phyloP scores from a whole-genome alignment of 495 filamentous ascomycete genomes.

The Tuber borchii region DNA sequence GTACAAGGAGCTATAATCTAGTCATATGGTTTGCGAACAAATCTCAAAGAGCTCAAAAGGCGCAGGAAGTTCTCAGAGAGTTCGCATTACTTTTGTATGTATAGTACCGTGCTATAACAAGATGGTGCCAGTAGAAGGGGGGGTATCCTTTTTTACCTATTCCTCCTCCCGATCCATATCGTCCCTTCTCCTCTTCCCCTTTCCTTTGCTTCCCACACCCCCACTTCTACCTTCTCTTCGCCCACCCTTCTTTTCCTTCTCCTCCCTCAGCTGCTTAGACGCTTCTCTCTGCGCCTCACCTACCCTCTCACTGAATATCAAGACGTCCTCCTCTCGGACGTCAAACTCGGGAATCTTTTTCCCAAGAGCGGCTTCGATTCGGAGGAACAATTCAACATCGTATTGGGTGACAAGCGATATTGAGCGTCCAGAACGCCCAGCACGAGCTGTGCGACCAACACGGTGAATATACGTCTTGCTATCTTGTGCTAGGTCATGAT shows the following conservation, averaged over 20 bases:
- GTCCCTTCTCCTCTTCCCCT: slow-evolving; percentile 38
- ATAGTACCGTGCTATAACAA: background rate
- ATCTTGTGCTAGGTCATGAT: slow-evolving; percentile 60
- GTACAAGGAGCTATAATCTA: background rate
- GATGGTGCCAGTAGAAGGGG: background rate
- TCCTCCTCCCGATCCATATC: slow-evolving; percentile 41
- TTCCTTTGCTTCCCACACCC: slow-evolving; percentile 27
- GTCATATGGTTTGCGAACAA: background rate
- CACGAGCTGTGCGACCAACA: slow-evolving; percentile 86
- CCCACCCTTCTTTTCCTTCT: slow-evolving; percentile 68
- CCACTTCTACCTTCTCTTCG: slow-evolving; percentile 44
- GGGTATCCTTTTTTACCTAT: slow-evolving; percentile 9
- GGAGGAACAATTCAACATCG: slow-evolving; percentile 75
- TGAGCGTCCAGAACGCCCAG: slow-evolving; percentile 77
- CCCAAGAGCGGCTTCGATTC: slow-evolving; percentile 77
- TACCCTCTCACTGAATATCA: slow-evolving; percentile 72
- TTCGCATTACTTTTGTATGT: background rate
- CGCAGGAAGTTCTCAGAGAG: background rate
- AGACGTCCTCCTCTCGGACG: slow-evolving; percentile 71
- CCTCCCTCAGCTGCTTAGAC: slow-evolving; percentile 71
- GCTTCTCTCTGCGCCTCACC: slow-evolving; percentile 79
- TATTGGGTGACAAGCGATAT: slow-evolving; percentile 83
- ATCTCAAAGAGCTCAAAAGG: background rate
- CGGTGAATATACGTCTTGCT: slow-evolving; percentile 93
- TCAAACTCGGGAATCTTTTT: slow-evolving; percentile 65